phyloP scores from a whole-genome alignment of 257 asterid species.

The Fraxinus quadrangulata region DNA sequence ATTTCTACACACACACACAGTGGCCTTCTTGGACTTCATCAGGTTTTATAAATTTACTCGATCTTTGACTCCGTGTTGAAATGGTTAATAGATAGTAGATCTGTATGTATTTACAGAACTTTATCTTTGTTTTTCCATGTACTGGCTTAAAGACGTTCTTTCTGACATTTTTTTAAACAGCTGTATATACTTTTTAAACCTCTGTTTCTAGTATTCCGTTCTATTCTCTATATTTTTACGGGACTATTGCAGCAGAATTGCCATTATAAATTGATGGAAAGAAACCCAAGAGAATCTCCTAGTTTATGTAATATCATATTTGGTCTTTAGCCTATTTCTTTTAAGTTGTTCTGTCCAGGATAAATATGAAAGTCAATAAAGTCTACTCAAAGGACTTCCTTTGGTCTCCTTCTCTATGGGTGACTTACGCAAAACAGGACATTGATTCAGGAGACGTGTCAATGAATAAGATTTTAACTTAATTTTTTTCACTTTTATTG shows the following conservation, averaged over 20 bases:
- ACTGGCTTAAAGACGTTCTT: too few relatives aligned
- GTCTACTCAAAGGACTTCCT: constrained; percentile 57
- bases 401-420: constrained; percentile 87
- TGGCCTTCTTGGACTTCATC: constrained; percentile 83
- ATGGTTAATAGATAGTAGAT: background rate
- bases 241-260: too few relatives aligned
- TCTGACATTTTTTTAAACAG: too few relatives aligned
- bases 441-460: constrained; percentile 74
- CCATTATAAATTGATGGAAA: too few relatives aligned
- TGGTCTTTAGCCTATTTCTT: background rate
- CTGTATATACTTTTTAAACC: too few relatives aligned
- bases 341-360: constrained; percentile 42
- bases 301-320: background rate
- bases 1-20: constrained; percentile 49
- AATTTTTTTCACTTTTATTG: too few relatives aligned
- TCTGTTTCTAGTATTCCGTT: too few relatives aligned
- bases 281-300: too few relatives aligned
- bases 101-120: too few relatives aligned
- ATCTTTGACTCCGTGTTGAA: background rate
- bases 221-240: too few relatives aligned
- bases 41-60: constrained; percentile 39
- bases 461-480: too few relatives aligned
- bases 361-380: constrained; percentile 70
- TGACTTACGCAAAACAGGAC: constrained; percentile 57
- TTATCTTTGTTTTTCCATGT: background rate